A percentile compares a stretch with the other conserved stretches of the same genome.
These are phyloP conservation scores for Bryopsis sp. DNA, from an alignment of 139 green algal species.

Conservation along the genomic window DNA sequence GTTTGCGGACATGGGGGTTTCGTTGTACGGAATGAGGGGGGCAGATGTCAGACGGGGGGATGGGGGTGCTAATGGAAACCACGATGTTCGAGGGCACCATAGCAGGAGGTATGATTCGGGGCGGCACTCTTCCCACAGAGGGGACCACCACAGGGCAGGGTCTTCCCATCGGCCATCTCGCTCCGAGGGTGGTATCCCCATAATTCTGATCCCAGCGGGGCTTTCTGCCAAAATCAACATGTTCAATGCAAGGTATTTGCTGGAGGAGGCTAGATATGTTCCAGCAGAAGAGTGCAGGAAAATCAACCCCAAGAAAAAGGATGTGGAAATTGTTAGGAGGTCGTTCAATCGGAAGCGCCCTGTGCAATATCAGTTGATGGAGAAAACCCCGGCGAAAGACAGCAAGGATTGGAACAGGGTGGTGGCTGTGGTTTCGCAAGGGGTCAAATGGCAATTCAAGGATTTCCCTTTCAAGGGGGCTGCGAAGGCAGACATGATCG, in stretches of 20 bases:
- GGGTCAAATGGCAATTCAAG: slow-evolving; percentile 2
- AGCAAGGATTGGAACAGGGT: slow-evolving; percentile 8
- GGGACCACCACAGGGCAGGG: too few species aligned
- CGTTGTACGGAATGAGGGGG: background rate
- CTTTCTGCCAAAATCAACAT: slow-evolving; percentile 3
- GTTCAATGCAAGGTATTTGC: slow-evolving; percentile 12
- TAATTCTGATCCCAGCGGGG: background rate
- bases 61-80: too few species aligned
- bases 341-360: background rate
- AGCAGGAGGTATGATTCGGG: too few species aligned
- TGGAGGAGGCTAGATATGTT: slow-evolving; percentile 6
- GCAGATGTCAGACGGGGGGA: too few species aligned
- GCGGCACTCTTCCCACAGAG: too few species aligned
- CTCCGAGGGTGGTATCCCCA: too few species aligned
- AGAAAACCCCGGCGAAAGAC: slow-evolving; percentile 6
- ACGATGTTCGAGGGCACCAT: too few species aligned
- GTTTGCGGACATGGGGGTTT: background rate
- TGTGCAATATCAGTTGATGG: background rate
- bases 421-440: background rate
- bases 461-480: slow-evolving; percentile 8
- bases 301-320: background rate
- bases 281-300: background rate
- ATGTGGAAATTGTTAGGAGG: background rate
- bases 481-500: background rate
- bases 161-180: too few species aligned